These are phyloP conservation scores for Sesbania bispinosa DNA, from an alignment of 306 rosid species.

Conservation along the genomic window DNA sequence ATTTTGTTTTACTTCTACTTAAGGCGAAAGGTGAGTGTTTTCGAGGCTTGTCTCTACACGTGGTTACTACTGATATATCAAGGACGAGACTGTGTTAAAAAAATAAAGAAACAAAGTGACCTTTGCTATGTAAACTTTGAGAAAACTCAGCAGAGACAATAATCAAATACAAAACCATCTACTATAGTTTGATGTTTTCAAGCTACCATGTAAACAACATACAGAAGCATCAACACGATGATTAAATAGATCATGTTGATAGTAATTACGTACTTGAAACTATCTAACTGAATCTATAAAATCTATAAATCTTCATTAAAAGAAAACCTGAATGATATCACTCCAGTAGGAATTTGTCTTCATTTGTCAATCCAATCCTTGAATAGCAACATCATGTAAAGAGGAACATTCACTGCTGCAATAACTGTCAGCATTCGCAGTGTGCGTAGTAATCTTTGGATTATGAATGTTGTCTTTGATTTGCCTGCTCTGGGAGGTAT, in stretches of 20 bases:
- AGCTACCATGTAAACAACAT: neutral
- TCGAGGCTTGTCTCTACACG: too few relatives aligned
- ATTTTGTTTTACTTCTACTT: too few relatives aligned
- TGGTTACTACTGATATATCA: neutral
- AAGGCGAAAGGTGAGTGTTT: too few relatives aligned
- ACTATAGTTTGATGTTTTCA: neutral
- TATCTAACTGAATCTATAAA: conserved; percentile 16
- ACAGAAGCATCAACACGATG: neutral
- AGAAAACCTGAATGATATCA: conserved; percentile 8
- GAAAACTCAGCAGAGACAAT: neutral
- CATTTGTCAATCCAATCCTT: conserved; percentile 84
- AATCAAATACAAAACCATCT: neutral
- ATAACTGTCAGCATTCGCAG: conserved; percentile 49
- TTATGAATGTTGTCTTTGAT: conserved; percentile 45
- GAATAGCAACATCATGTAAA: conserved; percentile 77
- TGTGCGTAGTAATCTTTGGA: conserved; percentile 64
- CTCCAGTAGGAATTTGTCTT: conserved; percentile 3
- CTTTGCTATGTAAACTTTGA: neutral
- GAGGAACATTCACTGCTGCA: conserved; percentile 74
- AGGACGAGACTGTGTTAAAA: neutral
- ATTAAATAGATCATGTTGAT: neutral
- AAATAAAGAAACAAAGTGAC: neutral
- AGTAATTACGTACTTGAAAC: conserved; percentile 2
- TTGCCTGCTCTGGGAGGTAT: conserved; percentile 47
- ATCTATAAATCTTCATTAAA: neutral